A percentile compares a stretch with the other conserved stretches of the same genome.
phyloP scores from a whole-genome alignment of 1,284 basidiomycete genomes.

The Cutaneotrichosporon sp. region DNA sequence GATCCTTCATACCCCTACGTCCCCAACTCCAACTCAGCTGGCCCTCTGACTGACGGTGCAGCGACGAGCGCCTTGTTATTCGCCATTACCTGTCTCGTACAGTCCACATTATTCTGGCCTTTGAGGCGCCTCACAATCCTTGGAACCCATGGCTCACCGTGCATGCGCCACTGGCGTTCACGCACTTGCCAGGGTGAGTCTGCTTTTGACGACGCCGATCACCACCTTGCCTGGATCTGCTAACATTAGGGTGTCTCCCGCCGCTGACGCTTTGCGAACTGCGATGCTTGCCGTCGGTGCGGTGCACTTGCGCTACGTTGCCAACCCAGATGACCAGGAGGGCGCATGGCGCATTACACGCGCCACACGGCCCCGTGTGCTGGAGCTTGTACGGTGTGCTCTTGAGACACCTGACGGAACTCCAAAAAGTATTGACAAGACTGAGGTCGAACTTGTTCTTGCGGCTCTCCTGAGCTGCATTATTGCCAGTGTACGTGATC shows the following conservation, averaged over 20 bases:
- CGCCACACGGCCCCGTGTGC: conserved; percentile 27
- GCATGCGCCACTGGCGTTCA: conserved; percentile 41
- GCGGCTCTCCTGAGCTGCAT: conserved; percentile 41
- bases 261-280: conserved; percentile 38
- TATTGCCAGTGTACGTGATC: conserved; percentile 38
- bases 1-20: background rate
- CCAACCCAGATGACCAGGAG: conserved; percentile 30
- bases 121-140: conserved; percentile 30
- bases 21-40: background rate
- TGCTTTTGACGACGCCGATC: background rate
- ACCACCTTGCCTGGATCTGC: background rate
- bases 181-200: conserved; percentile 34
- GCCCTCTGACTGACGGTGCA: conserved; percentile 6
- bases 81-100: conserved; percentile 43
- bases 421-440: conserved; percentile 27
- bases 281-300: conserved; percentile 41
- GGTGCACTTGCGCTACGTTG: conserved; percentile 38
- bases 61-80: conserved; percentile 41
- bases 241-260: conserved; percentile 24
- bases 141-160: conserved; percentile 45
- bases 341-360: conserved; percentile 34
- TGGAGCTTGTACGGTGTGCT: conserved; percentile 28
- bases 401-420: conserved; percentile 27
- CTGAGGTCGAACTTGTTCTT: conserved; percentile 37
- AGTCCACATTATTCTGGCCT: conserved; percentile 41